Evolutionary conservation across 768 basidiomycete species (phyloP), one percentile per base, ranked within the genome.

Genomic region (Mycena chlorophos): DNA sequence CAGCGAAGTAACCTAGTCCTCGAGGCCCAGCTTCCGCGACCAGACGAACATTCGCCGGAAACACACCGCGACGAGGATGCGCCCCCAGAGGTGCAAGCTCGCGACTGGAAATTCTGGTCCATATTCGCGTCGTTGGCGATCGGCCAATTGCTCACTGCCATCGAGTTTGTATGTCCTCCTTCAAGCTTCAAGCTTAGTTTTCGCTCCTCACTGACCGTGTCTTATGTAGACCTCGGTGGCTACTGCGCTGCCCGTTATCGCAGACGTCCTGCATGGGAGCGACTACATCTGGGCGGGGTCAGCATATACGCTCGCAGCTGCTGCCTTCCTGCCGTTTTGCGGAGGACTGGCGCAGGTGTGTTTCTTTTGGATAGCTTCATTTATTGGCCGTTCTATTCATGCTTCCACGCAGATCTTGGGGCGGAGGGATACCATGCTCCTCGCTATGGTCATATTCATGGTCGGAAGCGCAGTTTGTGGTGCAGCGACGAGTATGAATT

Each of bases 201-300:
- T 49, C 31, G 12, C 23, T n/a, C 8, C 17, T 43, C 3, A 6
- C 19, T 28, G 20, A 14, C 13, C 14, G 2, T 23, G 26, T 22
- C 13, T 6, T 37, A 37, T 56, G 14, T 45, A 68, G 65, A 62
- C 62, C 2, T 65, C 67, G 5, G 63, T 75, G 19, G 49, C 69
- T 5, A 75, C 69, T 1, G 73, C 71, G 4, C 68, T 74, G 10
- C 73, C 73, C 2, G 68, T 67, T 20, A 75, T 75, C 50, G 65
- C 67, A 4, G 51, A 65, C 25, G 67, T 61, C 3, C 54, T 75
- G 5, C 55, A 56, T 2, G 64, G 65, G 0, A 55, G 58, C 5
- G 66, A 73, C 31, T 74, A 72, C 34, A 51, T 64, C n/a, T 76
- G 75, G 76, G 64, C 75, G 20, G 74, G 69, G 2, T 66, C 68